Base-by-base conservation (phyloP, 768 basidiomycete species). In the Pleurotus tuoliensis region DNA sequence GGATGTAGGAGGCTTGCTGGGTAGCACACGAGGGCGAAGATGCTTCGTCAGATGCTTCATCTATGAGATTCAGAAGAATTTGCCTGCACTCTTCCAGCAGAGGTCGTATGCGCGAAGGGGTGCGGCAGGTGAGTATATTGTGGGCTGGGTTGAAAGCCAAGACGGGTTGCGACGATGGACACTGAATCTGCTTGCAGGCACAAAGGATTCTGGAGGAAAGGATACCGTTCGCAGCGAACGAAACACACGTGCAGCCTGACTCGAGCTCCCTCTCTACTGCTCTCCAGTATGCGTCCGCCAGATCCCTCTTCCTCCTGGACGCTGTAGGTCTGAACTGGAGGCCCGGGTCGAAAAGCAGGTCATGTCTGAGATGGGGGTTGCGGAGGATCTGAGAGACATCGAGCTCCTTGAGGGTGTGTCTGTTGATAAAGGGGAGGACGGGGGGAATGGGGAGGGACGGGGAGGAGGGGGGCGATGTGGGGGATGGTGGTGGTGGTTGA, bases 361-460 rank as follows among this genome's bases (percentile, higher is more conserved):
- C 93, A 63, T 96, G 93, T 34, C 94, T 89, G 58, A 96, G 86
- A 67, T 94, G 92, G 20, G 92, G 91, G 69, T 94, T 94, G 47
- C 90, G 83, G 56, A 96, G 78, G 63, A 96, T 94, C 53, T 87
- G 83, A 57, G 87, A 82, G 16, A 96, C 75, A 68, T 97, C 93
- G 50, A 97, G 77, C 66, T 94, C 91, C 64, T 84, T 86, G 62
- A 97, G 77, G 1, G 92, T 92, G 44, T 85, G 82, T 39, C 89
- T 80, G 64, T 91, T 94, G 67, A 96, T 90, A 43, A 88, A 81
- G 0, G 94, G 92, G 30, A 79, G 76, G 43, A 81, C 71, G 37
- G 88, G 76, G 5, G 90, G 91, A 58, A 91, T 82, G 60, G 85
- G 81, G 3, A 82, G 76, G 30, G 30, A 34, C 30, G 30, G 30